Evolutionary conservation across 2,329 filamentous ascomycete species (phyloP).

Genomic region (Fusarium pseudonygamai): DNA sequence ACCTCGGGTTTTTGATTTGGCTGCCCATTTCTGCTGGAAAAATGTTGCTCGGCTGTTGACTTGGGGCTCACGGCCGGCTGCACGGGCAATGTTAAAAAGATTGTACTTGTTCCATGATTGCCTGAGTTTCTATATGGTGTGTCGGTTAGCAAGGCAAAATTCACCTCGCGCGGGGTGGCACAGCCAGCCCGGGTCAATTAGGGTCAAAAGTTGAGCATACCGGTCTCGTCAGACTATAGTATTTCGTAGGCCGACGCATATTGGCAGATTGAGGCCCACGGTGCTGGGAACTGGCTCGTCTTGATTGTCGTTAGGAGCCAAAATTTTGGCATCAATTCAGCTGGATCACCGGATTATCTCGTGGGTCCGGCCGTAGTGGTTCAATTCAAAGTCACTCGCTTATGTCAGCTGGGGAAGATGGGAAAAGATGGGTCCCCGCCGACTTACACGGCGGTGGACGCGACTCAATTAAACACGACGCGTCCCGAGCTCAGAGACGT

Average conservation of each 20-base stretch:
- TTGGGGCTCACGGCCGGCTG: constrained; percentile 45
- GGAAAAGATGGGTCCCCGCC: constrained; percentile 23
- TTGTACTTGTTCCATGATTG: constrained; percentile 99
- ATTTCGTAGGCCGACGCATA: constrained; percentile 67
- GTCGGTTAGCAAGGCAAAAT: constrained; percentile 29
- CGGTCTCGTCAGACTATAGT: constrained; percentile 72
- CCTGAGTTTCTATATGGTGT: constrained; percentile 77
- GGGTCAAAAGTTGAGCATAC: constrained; percentile 56
- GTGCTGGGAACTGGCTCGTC: constrained; percentile 39
- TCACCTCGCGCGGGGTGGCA: constrained; percentile 1
- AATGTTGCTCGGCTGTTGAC: constrained; percentile 68
- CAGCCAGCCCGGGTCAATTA: background rate
- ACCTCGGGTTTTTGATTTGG: constrained; percentile 82
- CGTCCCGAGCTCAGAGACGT: constrained; percentile 34
- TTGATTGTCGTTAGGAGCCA: constrained; percentile 40
- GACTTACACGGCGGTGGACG: constrained; percentile 24
- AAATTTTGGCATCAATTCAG: constrained; percentile 45
- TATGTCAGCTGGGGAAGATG: constrained; percentile 26
- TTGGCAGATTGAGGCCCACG: constrained; percentile 48
- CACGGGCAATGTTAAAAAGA: constrained; percentile 80
- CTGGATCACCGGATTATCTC: constrained; percentile 45
- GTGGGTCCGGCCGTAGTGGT: constrained; percentile 28
- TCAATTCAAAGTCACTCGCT: constrained; percentile 20
- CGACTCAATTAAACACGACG: constrained; percentile 46
- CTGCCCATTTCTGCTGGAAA: constrained; percentile 98